These are phyloP conservation scores for Phtheirospermum japonicum DNA, from an alignment of 257 asterid genomes.

Conservation along the genomic window DNA sequence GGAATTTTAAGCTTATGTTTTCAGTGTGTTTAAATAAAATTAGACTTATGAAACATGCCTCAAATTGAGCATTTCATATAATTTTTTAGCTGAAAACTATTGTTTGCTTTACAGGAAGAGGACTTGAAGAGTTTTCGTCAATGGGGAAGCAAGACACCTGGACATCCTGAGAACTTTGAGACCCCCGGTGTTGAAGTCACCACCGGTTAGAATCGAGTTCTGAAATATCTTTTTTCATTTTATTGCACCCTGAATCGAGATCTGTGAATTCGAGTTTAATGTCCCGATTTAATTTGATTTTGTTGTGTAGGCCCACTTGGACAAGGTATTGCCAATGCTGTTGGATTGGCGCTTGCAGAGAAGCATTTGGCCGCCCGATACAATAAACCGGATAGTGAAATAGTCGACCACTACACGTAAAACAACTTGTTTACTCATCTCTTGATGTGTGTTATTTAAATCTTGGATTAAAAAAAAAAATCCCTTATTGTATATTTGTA, in stretches of 20 bases:
- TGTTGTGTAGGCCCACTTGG: constrained; percentile 73
- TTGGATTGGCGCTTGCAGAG: constrained; percentile 90
- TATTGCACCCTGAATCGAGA: not conserved
- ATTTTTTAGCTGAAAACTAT: constrained; percentile 18
- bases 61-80: no score
- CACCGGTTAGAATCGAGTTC: constrained; percentile 54
- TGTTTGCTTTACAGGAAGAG: constrained; percentile 51
- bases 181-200: constrained; percentile 95
- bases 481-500: no score
- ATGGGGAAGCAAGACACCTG: constrained; percentile 87
- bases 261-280: constrained; percentile 18
- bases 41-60: no score
- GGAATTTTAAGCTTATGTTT: no score
- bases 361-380: constrained; percentile 79
- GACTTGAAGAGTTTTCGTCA: constrained; percentile 82
- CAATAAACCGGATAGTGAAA: constrained; percentile 74
- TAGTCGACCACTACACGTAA: constrained; percentile 87
- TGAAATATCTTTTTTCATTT: constrained; percentile 7
- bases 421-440: constrained; percentile 8
- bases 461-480: no score
- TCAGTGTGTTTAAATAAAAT: no score
- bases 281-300: constrained; percentile 16
- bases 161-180: constrained; percentile 90
- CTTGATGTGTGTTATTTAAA: no score
- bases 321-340: constrained; percentile 87